Conservation (phyloP, 1,139 yeast genomes). For the Taphrina flavorubra region DNA sequence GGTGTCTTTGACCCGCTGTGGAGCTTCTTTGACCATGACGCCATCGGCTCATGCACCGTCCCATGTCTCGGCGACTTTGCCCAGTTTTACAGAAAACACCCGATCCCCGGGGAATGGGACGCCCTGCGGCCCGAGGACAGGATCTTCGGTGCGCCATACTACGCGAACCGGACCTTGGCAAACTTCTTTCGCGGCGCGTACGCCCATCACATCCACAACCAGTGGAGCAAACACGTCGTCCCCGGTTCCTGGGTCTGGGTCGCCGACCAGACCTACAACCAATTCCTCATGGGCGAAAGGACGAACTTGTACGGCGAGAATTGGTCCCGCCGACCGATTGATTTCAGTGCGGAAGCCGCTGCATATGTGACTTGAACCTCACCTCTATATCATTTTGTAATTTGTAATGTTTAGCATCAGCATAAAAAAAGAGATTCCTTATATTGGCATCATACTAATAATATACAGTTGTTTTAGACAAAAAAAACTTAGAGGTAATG, state of each 20-base stretch:
- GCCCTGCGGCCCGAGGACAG: conserved; percentile 8
- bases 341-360: conserved; percentile 19
- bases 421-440: not conserved
- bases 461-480: not conserved
- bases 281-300: conserved; percentile 22
- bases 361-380: conserved; percentile 15
- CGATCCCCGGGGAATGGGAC: conserved; percentile 24
- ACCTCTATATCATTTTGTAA: not conserved
- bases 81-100: conserved; percentile 8
- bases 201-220: conserved; percentile 39
- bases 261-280: conserved; percentile 37
- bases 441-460: not conserved
- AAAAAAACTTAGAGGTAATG: not conserved
- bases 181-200: conserved; percentile 33
- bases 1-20: conserved; percentile 39
- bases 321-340: conserved; percentile 15
- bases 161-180: conserved; percentile 23
- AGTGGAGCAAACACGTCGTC: conserved; percentile 24
- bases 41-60: conserved; percentile 24
- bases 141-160: not conserved
- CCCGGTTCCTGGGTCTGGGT: conserved; percentile 39
- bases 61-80: conserved; percentile 33
- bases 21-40: conserved; percentile 30
- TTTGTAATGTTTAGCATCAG: not conserved
- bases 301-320: conserved; percentile 34